Conservation (phyloP, 345 rosid species). For the Kernera saxatilis region DNA sequence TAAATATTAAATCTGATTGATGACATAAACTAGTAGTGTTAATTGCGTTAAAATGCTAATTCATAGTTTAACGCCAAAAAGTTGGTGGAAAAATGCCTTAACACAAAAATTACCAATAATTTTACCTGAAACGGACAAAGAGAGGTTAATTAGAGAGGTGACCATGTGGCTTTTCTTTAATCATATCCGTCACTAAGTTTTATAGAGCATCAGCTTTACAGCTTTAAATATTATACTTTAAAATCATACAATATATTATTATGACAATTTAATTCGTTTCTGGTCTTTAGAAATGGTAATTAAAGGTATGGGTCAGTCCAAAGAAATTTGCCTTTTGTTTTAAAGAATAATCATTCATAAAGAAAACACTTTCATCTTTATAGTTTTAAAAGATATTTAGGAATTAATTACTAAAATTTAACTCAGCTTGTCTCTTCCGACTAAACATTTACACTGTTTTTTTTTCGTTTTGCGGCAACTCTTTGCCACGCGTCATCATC, state of each 20-base stretch:
- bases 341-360: not conserved
- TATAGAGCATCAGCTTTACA: constrained; percentile 19
- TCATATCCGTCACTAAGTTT: constrained; percentile 27
- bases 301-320: not conserved
- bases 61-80: not conserved
- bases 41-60: not conserved
- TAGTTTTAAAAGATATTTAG: not conserved
- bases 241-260: not conserved
- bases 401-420: not conserved
- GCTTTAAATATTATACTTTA: not conserved
- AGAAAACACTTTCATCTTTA: not conserved
- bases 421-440: constrained; percentile 17
- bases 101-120: not conserved
- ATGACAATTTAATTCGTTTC: not conserved
- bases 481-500: not conserved
- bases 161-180: constrained; percentile 18
- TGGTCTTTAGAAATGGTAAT: not conserved
- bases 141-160: not conserved
- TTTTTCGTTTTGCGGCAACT: not conserved
- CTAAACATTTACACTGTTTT: not conserved
- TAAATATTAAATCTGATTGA: not conserved
- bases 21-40: not conserved
- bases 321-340: constrained; percentile 6
- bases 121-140: constrained; percentile 16
- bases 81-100: not conserved